Percentiles rank a stretch among this genome's conserved stretches.
These are phyloP conservation scores for Blechomonas ayalai DNA, from an alignment of 208 protist genomes.

Conservation along the genomic window DNA sequence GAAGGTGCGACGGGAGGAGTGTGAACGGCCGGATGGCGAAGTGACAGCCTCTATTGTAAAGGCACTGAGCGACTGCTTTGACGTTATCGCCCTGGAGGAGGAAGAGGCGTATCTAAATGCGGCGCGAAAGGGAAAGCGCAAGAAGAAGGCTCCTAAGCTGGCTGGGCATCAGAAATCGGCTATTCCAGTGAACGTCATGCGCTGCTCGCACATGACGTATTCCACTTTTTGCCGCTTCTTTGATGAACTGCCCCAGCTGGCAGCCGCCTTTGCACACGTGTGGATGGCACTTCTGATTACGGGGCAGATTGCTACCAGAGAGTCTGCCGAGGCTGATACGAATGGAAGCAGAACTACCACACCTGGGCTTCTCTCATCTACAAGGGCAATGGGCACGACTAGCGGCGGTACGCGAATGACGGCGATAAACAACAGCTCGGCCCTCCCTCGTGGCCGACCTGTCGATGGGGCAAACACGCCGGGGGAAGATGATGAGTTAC, in stretches of 20 bases:
- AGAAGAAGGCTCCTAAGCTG: conserved; percentile 22
- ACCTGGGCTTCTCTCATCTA: no score
- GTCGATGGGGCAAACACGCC: no score
- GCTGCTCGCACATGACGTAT: conserved; percentile 56
- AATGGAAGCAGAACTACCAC: no score
- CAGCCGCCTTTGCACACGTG: conserved; percentile 59
- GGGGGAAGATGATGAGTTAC: no score
- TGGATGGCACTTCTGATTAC: conserved; percentile 55
- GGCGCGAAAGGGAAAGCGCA: conserved; percentile 29
- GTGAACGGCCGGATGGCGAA: conserved; percentile 12
- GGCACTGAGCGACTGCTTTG: conserved; percentile 50
- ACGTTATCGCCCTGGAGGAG: conserved; percentile 43
- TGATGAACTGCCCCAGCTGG: conserved; percentile 52
- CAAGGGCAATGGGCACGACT: no score
- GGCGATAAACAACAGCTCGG: no score
- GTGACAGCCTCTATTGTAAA: conserved; percentile 61
- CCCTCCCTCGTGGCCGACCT: no score
- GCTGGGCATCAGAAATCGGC: conserved; percentile 45
- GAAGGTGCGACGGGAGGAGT: conserved; percentile 17
- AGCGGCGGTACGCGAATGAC: no score
- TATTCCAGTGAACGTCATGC: conserved; percentile 65
- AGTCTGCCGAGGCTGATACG: no score
- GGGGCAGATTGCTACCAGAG: conserved; percentile 5
- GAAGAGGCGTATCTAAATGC: conserved; percentile 48
- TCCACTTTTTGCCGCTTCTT: conserved; percentile 55